These are phyloP conservation scores for Vitis rupestris DNA, from an alignment of 164 flowering plant species.

Conservation along the genomic window DNA sequence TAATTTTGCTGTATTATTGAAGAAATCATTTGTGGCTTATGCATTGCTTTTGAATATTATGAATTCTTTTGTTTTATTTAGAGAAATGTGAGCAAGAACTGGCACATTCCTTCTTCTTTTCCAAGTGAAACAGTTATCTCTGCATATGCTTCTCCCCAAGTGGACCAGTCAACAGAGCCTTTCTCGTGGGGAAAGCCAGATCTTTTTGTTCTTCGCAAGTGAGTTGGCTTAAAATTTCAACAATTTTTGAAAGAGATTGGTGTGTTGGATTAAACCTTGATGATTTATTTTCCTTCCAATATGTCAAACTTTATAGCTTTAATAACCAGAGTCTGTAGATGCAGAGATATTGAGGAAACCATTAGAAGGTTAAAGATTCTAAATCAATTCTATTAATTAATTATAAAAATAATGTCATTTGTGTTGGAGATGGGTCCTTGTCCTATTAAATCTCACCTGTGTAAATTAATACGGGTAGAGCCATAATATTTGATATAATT, in stretches of 20 bases:
- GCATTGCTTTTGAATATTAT: not conserved
- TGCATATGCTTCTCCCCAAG: slow-evolving; percentile 81
- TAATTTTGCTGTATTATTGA: not conserved
- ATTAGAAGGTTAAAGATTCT: too few species aligned
- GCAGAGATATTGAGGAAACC: too few species aligned
- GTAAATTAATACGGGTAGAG: too few species aligned
- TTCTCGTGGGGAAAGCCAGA: slow-evolving; percentile 96
- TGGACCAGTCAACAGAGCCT: slow-evolving; percentile 87
- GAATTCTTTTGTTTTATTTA: slow-evolving; percentile 21
- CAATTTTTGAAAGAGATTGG: not conserved
- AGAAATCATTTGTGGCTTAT: not conserved
- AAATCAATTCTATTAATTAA: too few species aligned
- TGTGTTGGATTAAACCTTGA: not conserved
- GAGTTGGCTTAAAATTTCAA: slow-evolving; percentile 22
- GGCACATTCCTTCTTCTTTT: slow-evolving; percentile 91
- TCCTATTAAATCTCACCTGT: too few species aligned
- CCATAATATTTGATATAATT: too few species aligned
- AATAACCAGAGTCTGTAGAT: too few species aligned
- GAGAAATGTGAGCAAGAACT: slow-evolving; percentile 99
- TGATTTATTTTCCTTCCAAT: not conserved
- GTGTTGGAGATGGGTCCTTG: too few species aligned
- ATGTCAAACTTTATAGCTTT: too few species aligned
- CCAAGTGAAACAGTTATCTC: slow-evolving; percentile 80
- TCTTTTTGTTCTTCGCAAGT: slow-evolving; percentile 81
- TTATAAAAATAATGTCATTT: too few species aligned